These are phyloP conservation scores for Scheffersomyces cryptocercus DNA, from an alignment of 1,139 yeast genomes.

Conservation along the genomic window DNA sequence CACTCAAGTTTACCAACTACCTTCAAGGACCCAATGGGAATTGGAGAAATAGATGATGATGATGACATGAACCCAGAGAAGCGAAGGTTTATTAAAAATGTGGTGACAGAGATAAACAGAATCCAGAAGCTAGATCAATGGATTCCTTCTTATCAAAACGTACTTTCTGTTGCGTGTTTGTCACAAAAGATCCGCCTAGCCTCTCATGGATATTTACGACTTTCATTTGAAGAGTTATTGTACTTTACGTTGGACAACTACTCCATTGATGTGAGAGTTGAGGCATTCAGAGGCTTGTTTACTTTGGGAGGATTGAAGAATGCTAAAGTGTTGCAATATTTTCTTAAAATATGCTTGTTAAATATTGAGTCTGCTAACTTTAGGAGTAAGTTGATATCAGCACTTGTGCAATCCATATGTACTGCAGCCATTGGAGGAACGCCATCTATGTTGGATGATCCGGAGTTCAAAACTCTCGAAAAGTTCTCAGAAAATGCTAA, in stretches of 20 bases:
- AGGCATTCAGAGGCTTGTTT: conserved; percentile 71
- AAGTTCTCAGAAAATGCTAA: conserved; percentile 21
- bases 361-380: conserved; percentile 54
- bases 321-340: conserved; percentile 57
- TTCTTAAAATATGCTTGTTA: conserved; percentile 57
- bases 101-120: conserved; percentile 58
- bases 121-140: conserved; percentile 81
- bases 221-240: conserved; percentile 53
- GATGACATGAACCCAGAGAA: conserved; percentile 9
- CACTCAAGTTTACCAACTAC: conserved; percentile 36
- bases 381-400: conserved; percentile 49
- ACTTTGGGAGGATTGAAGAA: conserved; percentile 77
- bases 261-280: conserved; percentile 57
- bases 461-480: conserved; percentile 49
- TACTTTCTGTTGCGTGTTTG: conserved; percentile 59
- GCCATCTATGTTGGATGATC: conserved; percentile 55
- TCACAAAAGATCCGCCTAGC: conserved; percentile 63
- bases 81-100: conserved; percentile 27
- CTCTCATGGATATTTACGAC: conserved; percentile 52
- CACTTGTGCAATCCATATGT: conserved; percentile 56
- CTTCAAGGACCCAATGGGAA: conserved; percentile 23
- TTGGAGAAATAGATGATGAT: conserved; percentile 5
- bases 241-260: conserved; percentile 53
- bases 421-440: conserved; percentile 69
- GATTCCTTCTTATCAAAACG: conserved; percentile 73